Percentiles rank a stretch among this genome's conserved stretches.
phyloP scores from a whole-genome alignment of 108 stramenopile species.

The Conticribra weissflogii region DNA sequence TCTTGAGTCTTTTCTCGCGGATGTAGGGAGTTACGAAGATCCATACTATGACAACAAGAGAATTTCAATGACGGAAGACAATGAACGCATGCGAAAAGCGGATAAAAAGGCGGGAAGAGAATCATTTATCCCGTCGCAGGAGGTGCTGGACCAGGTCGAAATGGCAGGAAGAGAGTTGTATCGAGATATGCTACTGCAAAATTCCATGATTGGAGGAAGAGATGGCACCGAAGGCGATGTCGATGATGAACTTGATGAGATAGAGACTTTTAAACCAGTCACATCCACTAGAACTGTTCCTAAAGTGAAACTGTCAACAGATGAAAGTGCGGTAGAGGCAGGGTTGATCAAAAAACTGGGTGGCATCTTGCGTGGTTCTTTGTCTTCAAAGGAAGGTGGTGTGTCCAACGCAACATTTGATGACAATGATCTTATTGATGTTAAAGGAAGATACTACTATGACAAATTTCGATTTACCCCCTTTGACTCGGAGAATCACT shows the following conservation, averaged over 20 bases:
- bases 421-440: constrained; percentile 51
- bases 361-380: constrained; percentile 38
- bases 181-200: constrained; percentile 62
- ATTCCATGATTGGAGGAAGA: constrained; percentile 12
- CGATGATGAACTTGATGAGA: constrained; percentile 4
- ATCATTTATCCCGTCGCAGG: constrained; percentile 67
- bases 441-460: constrained; percentile 91
- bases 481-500: constrained; percentile 84
- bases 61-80: constrained; percentile 40
- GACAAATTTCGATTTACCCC: constrained; percentile 92
- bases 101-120: constrained; percentile 65
- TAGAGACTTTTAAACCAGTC: constrained; percentile 29
- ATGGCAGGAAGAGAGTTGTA: constrained; percentile 40
- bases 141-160: constrained; percentile 61
- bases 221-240: not conserved
- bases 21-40: constrained; percentile 77
- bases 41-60: constrained; percentile 78
- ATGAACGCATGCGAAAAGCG: constrained; percentile 55
- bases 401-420: constrained; percentile 26
- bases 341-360: constrained; percentile 40
- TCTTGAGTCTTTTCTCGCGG: constrained; percentile 70
- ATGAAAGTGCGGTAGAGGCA: constrained; percentile 23
- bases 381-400: constrained; percentile 40
- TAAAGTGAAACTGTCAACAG: constrained; percentile 1
- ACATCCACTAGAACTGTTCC: constrained; percentile 14